Conservation (phyloP, 495 filamentous ascomycete genomes). For the Penicillium bialowiezense region DNA sequence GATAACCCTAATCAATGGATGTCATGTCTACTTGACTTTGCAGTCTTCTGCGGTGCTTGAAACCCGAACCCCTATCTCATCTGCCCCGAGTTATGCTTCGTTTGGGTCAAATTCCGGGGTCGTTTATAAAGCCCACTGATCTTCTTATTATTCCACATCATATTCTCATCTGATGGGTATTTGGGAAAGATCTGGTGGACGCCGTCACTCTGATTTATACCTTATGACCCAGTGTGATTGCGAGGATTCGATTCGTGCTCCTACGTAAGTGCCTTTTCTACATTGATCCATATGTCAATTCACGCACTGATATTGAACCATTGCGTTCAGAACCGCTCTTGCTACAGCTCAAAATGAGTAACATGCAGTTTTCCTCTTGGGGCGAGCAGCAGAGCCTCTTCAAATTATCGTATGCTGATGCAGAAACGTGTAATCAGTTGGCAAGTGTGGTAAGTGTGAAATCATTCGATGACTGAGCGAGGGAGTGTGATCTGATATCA, state of each 20-base stretch:
- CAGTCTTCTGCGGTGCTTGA: constrained; percentile 2
- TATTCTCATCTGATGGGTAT: constrained; percentile 6
- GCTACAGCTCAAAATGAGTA: constrained; percentile 21
- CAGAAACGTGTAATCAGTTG: constrained; percentile 28
- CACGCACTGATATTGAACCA: too few species aligned
- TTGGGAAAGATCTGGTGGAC: background rate
- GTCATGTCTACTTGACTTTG: constrained; percentile 7
- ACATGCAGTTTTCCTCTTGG: constrained; percentile 27
- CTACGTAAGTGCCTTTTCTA: constrained; percentile 2
- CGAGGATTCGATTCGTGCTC: background rate
- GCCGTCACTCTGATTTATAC: constrained; percentile 2
- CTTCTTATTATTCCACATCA: background rate
- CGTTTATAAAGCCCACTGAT: constrained; percentile 12
- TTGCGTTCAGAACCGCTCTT: too few species aligned
- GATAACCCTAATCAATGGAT: constrained; percentile 1
- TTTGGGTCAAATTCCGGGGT: constrained; percentile 10
- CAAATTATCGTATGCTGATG: constrained; percentile 29
- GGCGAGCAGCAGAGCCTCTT: constrained; percentile 28
- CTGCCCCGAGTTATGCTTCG: constrained; percentile 1
- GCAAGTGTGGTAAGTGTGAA: constrained; percentile 25
- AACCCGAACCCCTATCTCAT: background rate
- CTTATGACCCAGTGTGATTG: too few species aligned
- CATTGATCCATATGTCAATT: too few species aligned
- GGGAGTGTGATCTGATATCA: constrained; percentile 2
- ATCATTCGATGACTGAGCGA: background rate